Evolutionary conservation across 352 stramenopile species (phyloP).

Genomic region (Phytophthora fragariae): DNA sequence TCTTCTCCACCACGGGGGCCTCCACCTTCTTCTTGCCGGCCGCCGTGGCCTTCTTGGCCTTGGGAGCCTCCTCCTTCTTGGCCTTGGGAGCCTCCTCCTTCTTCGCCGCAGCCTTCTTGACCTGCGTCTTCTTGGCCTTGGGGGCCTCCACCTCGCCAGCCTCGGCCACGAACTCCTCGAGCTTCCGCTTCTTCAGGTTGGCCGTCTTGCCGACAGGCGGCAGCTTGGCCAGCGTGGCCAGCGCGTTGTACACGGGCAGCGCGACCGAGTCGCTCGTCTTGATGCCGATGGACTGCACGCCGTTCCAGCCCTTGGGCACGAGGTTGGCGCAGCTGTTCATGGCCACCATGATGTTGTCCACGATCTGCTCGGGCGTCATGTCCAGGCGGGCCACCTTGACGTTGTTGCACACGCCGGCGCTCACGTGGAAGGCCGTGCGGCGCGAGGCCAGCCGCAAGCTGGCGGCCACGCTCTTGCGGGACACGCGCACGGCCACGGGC

Average conservation of each 20-base stretch:
- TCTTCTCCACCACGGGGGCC: background rate
- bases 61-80: conserved; percentile 33
- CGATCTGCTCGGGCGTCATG: conserved; percentile 68
- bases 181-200: conserved; percentile 71
- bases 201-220: conserved; percentile 60
- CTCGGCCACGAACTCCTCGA: conserved; percentile 56
- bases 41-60: conserved; percentile 48
- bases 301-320: conserved; percentile 91
- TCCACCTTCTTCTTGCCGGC: conserved; percentile 26
- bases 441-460: conserved; percentile 54
- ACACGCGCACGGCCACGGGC: conserved; percentile 77
- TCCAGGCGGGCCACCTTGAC: conserved; percentile 84
- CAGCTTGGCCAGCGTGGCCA: conserved; percentile 69
- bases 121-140: conserved; percentile 32
- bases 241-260: conserved; percentile 92
- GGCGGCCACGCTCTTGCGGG: conserved; percentile 61
- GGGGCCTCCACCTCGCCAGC: conserved; percentile 14
- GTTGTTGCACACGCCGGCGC: conserved; percentile 88
- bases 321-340: conserved; percentile 79
- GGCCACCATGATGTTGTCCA: conserved; percentile 79
- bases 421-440: conserved; percentile 89
- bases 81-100: conserved; percentile 21
- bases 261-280: conserved; percentile 90
- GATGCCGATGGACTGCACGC: conserved; percentile 93
- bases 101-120: conserved; percentile 28